Percentiles rank a stretch among this genome's conserved stretches.
Evolutionary conservation across 176 grass and related monocot species (phyloP).

Genomic region (Puccinellia tenuiflora): DNA sequence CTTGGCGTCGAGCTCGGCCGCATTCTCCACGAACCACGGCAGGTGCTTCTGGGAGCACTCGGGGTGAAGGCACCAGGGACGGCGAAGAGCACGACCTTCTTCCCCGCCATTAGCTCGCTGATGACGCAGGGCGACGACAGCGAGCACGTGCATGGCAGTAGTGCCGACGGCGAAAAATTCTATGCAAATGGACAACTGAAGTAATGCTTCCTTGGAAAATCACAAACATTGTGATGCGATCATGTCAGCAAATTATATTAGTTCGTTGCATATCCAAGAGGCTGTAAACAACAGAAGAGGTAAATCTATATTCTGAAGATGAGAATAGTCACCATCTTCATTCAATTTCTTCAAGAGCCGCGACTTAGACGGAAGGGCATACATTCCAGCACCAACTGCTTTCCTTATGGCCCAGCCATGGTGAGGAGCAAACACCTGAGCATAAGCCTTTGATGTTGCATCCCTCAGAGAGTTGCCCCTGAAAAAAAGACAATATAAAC

Average conservation of each 20-base stretch:
- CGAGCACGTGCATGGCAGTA: no score
- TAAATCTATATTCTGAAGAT: neutral
- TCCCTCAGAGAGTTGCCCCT: constrained; percentile 80
- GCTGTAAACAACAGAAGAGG: neutral
- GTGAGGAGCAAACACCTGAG: constrained; percentile 85
- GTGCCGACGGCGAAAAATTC: no score
- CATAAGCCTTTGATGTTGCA: constrained; percentile 75
- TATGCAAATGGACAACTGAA: neutral
- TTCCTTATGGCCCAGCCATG: constrained; percentile 89
- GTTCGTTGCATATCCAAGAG: neutral
- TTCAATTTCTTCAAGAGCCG: constrained; percentile 85
- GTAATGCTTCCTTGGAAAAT: neutral
- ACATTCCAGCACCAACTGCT: constrained; percentile 88
- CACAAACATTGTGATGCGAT: neutral
- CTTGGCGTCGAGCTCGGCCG: constrained; percentile 46
- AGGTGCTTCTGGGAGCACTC: constrained; percentile 89
- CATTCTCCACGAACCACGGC: constrained; percentile 64
- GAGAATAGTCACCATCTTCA: constrained; percentile 70
- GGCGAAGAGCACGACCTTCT: constrained; percentile 57
- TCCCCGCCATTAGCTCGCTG: constrained; percentile 64
- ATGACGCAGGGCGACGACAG: no score
- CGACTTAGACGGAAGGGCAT: constrained; percentile 76
- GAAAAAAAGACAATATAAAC: neutral
- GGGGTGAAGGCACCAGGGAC: constrained; percentile 84
- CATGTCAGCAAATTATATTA: neutral